Percentiles rank a stretch among this genome's conserved stretches.
phyloP scores from a whole-genome alignment of 1,139 yeast species.

The Suhomyces maxii region DNA sequence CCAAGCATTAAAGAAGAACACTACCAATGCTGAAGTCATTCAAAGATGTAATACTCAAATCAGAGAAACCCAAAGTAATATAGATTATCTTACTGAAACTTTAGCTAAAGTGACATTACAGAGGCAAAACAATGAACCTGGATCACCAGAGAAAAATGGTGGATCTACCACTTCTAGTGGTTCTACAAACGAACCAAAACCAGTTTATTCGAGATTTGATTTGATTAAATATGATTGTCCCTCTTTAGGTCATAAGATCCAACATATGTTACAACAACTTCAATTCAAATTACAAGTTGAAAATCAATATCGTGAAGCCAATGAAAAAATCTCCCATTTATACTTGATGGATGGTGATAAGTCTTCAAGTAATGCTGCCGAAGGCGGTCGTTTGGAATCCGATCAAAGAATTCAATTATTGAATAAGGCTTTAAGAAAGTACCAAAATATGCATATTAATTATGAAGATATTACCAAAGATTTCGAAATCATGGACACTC shows the following conservation, averaged over 20 bases:
- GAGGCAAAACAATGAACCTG: slow-evolving; percentile 9
- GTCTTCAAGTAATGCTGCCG: slow-evolving; percentile 82
- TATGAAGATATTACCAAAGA: slow-evolving; percentile 60
- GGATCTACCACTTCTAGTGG: not conserved
- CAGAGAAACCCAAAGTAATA: slow-evolving; percentile 87
- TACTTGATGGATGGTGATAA: slow-evolving; percentile 91
- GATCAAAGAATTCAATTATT: slow-evolving; percentile 82
- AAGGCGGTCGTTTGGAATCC: slow-evolving; percentile 80
- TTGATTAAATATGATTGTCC: slow-evolving; percentile 91
- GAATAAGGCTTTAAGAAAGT: slow-evolving; percentile 79
- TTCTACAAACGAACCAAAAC: slow-evolving; percentile 21
- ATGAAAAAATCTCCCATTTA: slow-evolving; percentile 80
- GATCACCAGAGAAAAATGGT: slow-evolving; percentile 9
- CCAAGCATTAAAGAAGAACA: slow-evolving; percentile 71
- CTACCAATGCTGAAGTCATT: slow-evolving; percentile 77
- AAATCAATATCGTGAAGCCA: slow-evolving; percentile 88
- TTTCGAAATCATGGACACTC: slow-evolving; percentile 62
- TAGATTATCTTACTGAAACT: slow-evolving; percentile 81
- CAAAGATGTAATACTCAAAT: slow-evolving; percentile 90
- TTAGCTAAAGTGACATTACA: slow-evolving; percentile 60
- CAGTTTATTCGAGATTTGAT: slow-evolving; percentile 68
- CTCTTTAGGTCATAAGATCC: slow-evolving; percentile 91
- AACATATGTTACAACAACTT: slow-evolving; percentile 89
- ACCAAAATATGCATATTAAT: slow-evolving; percentile 83
- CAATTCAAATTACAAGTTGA: slow-evolving; percentile 93